Percentiles rank a stretch among this genome's conserved stretches.
These are phyloP conservation scores for Russula abietina DNA, from an alignment of 768 basidiomycete genomes.

Conservation along the genomic window DNA sequence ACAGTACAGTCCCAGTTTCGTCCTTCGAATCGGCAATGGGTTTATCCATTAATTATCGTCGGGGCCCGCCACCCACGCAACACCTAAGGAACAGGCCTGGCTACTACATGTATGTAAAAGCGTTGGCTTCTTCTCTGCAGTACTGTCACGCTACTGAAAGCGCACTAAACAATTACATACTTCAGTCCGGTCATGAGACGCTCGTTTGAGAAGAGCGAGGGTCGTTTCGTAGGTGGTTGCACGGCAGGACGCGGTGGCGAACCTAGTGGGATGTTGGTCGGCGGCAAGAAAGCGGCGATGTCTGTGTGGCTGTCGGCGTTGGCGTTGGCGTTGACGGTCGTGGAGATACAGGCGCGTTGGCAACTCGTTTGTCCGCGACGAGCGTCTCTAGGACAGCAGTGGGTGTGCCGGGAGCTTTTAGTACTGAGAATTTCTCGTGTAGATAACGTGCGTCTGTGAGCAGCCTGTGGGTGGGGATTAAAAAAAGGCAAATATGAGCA, in stretches of 20 bases:
- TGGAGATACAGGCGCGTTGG: background rate
- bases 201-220: slow-evolving; percentile 30
- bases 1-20: too few species aligned
- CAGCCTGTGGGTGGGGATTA: slow-evolving; percentile 48
- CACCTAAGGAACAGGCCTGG: too few species aligned
- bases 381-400: slow-evolving; percentile 81
- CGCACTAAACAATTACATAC: too few species aligned
- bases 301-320: background rate
- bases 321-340: slow-evolving; percentile 9
- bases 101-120: too few species aligned
- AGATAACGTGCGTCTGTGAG: slow-evolving; percentile 73
- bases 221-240: slow-evolving; percentile 8
- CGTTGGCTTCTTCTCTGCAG: too few species aligned
- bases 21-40: too few species aligned
- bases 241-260: slow-evolving; percentile 12
- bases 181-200: too few species aligned
- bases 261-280: slow-evolving; percentile 7
- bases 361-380: slow-evolving; percentile 60
- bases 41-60: too few species aligned
- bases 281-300: slow-evolving; percentile 15
- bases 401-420: slow-evolving; percentile 62
- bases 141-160: too few species aligned
- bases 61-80: too few species aligned
- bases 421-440: slow-evolving; percentile 63
- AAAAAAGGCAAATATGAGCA: slow-evolving; percentile 9